Evolutionary conservation across 2,329 filamentous ascomycete species (phyloP), one percentile per base, ranked within the genome.

Genomic region (Cladosporium sp.): DNA sequence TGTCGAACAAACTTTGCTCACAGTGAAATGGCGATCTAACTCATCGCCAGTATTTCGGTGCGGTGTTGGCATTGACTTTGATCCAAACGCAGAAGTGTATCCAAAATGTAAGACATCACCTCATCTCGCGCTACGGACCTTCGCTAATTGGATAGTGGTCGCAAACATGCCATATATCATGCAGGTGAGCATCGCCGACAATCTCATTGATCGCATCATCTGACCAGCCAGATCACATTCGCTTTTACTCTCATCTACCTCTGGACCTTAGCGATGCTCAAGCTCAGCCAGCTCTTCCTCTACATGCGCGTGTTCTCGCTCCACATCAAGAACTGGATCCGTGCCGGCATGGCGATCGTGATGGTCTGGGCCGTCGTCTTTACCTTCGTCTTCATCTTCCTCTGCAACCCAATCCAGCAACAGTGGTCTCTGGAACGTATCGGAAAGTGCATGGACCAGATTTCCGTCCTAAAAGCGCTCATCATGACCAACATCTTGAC

Each of bases 161-260:
- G 32, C 20, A 6, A 55, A 55, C 52, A 55, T 55, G 52, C 52
- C 52, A 13, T 55, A 37, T 20, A 55, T 55, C 32, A 55, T 55
- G 52, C 52, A 55, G 39, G 51, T 54, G 15, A 35, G 51, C n/a
- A 19, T 20, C 15, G 4, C 35, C 24, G 2, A 6, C 1, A 19
- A 10, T 35, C 10, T 19, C 10, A 15, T 2, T 13, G 20, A 8
- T 3, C 1, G 35, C 34, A 6, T 37, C 4, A 15, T 20, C 49
- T 51, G 9, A 51, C 6, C 34, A 42, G 9, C 17, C 20, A 53
- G 52, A 55, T 55, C 24, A 55, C 52, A 19, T 55, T 55, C 17
- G 15, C 52, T 9, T 55, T 45, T 40, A 55, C 52, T 8, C 22
- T 55, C 20, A 15, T 55, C 3, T 55, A 55, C 10, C 28, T 55